Conservation (phyloP, 306 rosid genomes). For the Nissolia schottii region DNA sequence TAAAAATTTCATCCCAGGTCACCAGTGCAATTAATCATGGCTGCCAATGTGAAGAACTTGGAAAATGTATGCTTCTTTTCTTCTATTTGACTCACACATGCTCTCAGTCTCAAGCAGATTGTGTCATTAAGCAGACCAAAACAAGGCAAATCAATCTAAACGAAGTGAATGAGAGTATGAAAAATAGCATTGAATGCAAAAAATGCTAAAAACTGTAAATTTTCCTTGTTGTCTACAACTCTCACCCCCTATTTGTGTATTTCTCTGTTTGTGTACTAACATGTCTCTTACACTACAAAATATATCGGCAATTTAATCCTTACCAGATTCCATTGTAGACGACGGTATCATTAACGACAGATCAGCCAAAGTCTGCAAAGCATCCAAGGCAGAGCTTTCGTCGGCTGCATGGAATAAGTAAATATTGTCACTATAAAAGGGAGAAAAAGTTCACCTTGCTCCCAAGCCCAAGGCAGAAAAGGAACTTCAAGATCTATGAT, state of each 20-base stretch:
- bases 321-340: slow-evolving; percentile 67
- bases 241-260: not conserved
- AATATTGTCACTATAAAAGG: slow-evolving; percentile 8
- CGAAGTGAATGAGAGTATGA: not conserved
- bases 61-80: slow-evolving; percentile 11
- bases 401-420: slow-evolving; percentile 37
- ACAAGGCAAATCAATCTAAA: not conserved
- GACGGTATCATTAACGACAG: slow-evolving; percentile 71
- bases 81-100: not conserved
- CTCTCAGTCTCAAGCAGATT: not conserved
- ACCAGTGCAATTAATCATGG: not conserved
- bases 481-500: not conserved
- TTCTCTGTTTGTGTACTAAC: not conserved
- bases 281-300: not conserved
- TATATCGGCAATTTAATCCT: slow-evolving; percentile 18
- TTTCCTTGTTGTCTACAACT: not conserved
- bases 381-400: slow-evolving; percentile 64
- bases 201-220: not conserved
- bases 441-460: not conserved
- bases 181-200: not conserved
- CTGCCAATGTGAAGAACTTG: not conserved
- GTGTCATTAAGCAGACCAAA: not conserved
- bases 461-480: slow-evolving; percentile 1
- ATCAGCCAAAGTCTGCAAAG: slow-evolving; percentile 83
- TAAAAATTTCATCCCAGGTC: not conserved